Conservation (phyloP, 805 yeast genomes). For the Starmerella tilneyi region DNA sequence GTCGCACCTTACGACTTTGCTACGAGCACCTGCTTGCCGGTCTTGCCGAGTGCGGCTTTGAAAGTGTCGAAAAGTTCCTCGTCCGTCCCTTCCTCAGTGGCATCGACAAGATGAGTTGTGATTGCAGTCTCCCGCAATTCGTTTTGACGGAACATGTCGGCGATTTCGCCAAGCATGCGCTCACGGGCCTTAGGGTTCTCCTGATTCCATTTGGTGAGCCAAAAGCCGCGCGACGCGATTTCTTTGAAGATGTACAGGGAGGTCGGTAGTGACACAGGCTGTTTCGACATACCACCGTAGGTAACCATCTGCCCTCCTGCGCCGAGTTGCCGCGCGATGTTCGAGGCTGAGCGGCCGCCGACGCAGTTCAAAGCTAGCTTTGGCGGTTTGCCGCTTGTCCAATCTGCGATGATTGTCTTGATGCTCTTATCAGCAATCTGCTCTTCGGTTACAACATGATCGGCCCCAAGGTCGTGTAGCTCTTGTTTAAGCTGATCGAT, state of each 20-base stretch:
- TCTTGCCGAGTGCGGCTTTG: conserved; percentile 35
- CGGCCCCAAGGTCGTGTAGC: conserved; percentile 64
- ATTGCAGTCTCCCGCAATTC: conserved; percentile 42
- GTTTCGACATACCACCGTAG: conserved; percentile 96
- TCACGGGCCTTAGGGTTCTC: conserved; percentile 51
- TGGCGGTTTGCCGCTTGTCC: conserved; percentile 40
- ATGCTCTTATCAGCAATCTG: conserved; percentile 63
- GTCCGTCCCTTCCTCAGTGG: conserved; percentile 32
- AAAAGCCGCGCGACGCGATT: conserved; percentile 75
- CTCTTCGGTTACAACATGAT: conserved; percentile 80
- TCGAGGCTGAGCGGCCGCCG: conserved; percentile 79
- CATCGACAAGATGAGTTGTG: conserved; percentile 30
- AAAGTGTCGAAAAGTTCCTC: conserved; percentile 38
- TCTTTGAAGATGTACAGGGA: conserved; percentile 83
- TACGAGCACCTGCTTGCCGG: conserved; percentile 26
- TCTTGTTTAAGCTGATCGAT: conserved; percentile 51
- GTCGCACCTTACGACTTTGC: too few species aligned
- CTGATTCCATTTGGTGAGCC: conserved; percentile 55
- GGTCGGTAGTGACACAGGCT: conserved; percentile 87
- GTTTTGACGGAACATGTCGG: conserved; percentile 50
- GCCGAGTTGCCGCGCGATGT: conserved; percentile 71
- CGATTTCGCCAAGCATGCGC: conserved; percentile 44
- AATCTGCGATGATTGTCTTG: conserved; percentile 42
- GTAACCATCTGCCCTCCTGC: conserved; percentile 70
- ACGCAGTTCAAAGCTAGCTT: conserved; percentile 83